These are phyloP conservation scores for Diddensiella santjacobensis DNA, from an alignment of 805 yeast species.

Conservation along the genomic window DNA sequence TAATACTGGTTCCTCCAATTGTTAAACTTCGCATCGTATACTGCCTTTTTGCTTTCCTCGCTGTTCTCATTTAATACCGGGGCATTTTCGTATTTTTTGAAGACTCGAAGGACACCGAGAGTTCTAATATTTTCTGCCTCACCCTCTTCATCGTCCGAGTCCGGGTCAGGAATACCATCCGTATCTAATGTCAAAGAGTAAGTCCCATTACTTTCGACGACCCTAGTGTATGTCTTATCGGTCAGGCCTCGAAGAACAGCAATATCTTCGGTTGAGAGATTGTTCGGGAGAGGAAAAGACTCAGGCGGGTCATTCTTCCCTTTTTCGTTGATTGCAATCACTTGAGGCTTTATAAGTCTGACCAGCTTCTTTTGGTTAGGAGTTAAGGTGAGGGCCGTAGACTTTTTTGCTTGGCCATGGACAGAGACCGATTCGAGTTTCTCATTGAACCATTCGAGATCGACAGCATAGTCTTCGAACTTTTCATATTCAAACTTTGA, in stretches of 20 bases:
- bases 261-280: conserved; percentile 16
- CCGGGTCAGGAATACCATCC: conserved; percentile 68
- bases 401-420: conserved; percentile 48
- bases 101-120: conserved; percentile 56
- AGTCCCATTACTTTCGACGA: conserved; percentile 20
- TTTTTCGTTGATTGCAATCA: conserved; percentile 30
- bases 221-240: conserved; percentile 25
- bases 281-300: conserved; percentile 5
- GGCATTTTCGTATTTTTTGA: conserved; percentile 37
- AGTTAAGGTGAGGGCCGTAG: conserved; percentile 56
- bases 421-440: conserved; percentile 51
- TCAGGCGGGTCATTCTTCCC: conserved; percentile 9
- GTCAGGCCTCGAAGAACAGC: conserved; percentile 28
- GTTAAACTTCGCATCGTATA: conserved; percentile 70
- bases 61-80: conserved; percentile 24
- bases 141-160: conserved; percentile 64
- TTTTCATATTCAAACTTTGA: conserved; percentile 79
- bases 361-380: conserved; percentile 65
- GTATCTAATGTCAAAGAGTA: conserved; percentile 37
- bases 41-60: conserved; percentile 46
- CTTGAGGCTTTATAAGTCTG: conserved; percentile 42
- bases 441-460: conserved; percentile 87
- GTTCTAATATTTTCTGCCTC: conserved; percentile 49
- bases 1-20: conserved; percentile 87
- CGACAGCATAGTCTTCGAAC: conserved; percentile 76